Percentiles rank a stretch among this genome's conserved stretches.
These are phyloP conservation scores for Heterobasidion irregulare DNA, from an alignment of 1,284 basidiomycete species.

Conservation along the genomic window DNA sequence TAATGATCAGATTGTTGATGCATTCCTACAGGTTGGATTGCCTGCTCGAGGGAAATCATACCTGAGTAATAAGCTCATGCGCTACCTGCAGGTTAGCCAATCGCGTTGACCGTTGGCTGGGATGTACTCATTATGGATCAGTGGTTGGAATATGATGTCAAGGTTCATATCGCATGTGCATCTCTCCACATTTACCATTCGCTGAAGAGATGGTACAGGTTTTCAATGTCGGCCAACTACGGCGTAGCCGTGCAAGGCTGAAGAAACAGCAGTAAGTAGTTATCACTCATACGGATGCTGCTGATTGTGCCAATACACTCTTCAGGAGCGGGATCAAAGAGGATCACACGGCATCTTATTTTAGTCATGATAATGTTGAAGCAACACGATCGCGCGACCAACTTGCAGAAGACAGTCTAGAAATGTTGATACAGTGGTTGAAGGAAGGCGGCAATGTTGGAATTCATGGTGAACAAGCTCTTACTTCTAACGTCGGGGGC, in stretches of 20 bases:
- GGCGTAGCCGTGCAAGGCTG: constrained; percentile 79
- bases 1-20: constrained; percentile 20
- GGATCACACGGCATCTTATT: constrained; percentile 89
- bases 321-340: constrained; percentile 71
- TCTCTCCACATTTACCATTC: too few species aligned
- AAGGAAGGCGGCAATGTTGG: constrained; percentile 96
- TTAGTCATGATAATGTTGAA: constrained; percentile 80
- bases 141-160: constrained; percentile 99
- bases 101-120: background rate
- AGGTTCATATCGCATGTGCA: constrained; percentile 35
- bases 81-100: constrained; percentile 61
- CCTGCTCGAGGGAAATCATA: constrained; percentile 84
- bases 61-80: constrained; percentile 77
- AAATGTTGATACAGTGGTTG: constrained; percentile 93
- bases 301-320: background rate
- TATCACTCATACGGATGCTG: background rate
- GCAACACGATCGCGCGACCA: constrained; percentile 76
- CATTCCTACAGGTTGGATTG: constrained; percentile 52
- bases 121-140: constrained; percentile 21
- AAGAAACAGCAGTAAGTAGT: constrained; percentile 59
- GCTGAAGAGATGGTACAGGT: constrained; percentile 40
- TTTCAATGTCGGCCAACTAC: constrained; percentile 96
- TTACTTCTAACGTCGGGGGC: constrained; percentile 1
- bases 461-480: constrained; percentile 71
- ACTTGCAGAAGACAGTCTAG: constrained; percentile 88